Conservation (phyloP, 140 eudicot species). For the Bidens hawaiensis region DNA sequence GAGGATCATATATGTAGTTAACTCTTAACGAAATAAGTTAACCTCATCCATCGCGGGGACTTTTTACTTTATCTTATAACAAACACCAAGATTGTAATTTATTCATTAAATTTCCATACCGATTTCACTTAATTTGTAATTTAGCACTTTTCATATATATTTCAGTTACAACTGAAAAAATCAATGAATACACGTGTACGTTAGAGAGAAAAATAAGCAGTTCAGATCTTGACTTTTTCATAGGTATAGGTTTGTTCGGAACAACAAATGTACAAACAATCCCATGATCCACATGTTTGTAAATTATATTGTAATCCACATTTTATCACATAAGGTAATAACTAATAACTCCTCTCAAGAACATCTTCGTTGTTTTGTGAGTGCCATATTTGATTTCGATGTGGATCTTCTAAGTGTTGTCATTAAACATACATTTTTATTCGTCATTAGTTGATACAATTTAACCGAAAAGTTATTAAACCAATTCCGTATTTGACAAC, state of each 20-base stretch:
- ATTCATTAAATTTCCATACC: too few relatives aligned
- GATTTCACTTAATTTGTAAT: too few relatives aligned
- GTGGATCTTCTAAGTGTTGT: not conserved
- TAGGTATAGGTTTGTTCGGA: constrained; percentile 4
- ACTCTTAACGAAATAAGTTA: too few relatives aligned
- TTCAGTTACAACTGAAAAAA: not conserved
- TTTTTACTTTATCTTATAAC: too few relatives aligned
- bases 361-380: not conserved
- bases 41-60: too few relatives aligned
- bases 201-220: not conserved
- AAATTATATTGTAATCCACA: not conserved
- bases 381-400: not conserved
- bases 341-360: not conserved
- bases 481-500: not conserved
- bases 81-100: too few relatives aligned
- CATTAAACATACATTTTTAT: not conserved
- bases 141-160: too few relatives aligned
- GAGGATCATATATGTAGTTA: too few relatives aligned
- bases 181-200: not conserved
- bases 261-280: not conserved
- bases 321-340: not conserved
- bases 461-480: not conserved
- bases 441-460: too few relatives aligned
- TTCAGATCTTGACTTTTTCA: not conserved
- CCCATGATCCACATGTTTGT: not conserved